Conservation (phyloP, 2,329 filamentous ascomycete genomes). For the Emericellopsis cladophorae region DNA sequence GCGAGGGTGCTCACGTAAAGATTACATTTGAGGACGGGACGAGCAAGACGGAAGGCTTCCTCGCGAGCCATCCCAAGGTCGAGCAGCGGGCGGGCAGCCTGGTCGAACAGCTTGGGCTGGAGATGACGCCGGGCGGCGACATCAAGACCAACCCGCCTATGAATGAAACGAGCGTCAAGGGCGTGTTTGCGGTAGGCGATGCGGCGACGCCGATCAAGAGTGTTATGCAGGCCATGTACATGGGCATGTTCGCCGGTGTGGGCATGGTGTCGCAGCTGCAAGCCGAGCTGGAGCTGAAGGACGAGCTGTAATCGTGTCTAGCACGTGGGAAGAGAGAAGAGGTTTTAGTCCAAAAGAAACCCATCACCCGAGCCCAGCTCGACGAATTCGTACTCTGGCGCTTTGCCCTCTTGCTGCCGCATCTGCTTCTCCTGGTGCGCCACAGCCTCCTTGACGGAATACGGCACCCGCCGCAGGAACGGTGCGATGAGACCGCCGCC, state of each 20-base stretch:
- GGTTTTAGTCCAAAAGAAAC: constrained; percentile 8
- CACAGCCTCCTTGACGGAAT: constrained; percentile 28
- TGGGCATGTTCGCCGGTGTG: constrained; percentile 13
- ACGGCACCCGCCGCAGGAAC: constrained; percentile 30
- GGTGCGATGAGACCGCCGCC: constrained; percentile 43
- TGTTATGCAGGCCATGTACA: constrained; percentile 13
- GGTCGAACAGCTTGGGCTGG: constrained; percentile 28
- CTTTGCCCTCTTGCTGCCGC: constrained; percentile 8
- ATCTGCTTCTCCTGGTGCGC: constrained; percentile 18
- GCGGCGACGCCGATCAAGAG: constrained; percentile 18
- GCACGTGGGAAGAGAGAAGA: too few relatives aligned
- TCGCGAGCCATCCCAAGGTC: constrained; percentile 23
- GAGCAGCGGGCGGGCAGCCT: constrained; percentile 24
- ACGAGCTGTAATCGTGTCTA: constrained; percentile 8
- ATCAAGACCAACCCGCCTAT: constrained; percentile 30
- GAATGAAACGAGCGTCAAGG: constrained; percentile 32
- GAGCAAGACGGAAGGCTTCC: constrained; percentile 21
- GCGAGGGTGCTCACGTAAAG: constrained; percentile 13
- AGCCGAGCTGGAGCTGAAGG: constrained; percentile 12
- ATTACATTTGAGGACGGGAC: constrained; percentile 26
- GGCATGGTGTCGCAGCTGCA: constrained; percentile 14
- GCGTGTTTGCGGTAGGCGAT: constrained; percentile 43
- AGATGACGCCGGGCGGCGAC: constrained; percentile 26
- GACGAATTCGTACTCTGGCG: constrained; percentile 30
- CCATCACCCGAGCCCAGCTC: constrained; percentile 45